Conservation (phyloP, 2,329 filamentous ascomycete genomes). For the Coccinonectria pachysandricola region DNA sequence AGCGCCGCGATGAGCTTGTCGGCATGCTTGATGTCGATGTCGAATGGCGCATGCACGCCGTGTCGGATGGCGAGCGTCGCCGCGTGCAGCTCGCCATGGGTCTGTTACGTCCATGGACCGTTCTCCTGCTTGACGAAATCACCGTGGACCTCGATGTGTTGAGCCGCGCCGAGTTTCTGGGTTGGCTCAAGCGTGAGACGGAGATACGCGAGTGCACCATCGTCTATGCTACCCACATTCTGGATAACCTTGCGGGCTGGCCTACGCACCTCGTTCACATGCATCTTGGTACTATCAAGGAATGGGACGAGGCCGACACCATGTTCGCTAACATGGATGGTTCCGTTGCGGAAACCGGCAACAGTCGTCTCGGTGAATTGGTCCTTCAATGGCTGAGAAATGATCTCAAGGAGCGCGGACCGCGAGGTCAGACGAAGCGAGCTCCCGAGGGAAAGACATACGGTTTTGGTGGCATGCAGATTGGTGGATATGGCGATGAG, state of each 20-base stretch:
- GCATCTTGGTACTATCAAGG: conserved; percentile 78
- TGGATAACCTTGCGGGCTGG: conserved; percentile 92
- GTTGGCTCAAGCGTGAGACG: conserved; percentile 80
- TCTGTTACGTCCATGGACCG: conserved; percentile 78
- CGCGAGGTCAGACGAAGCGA: conserved; percentile 49
- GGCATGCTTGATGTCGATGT: conserved; percentile 84
- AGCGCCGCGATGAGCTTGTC: conserved; percentile 77
- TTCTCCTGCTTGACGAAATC: conserved; percentile 89
- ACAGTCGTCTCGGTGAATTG: conserved; percentile 76
- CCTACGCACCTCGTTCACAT: conserved; percentile 94
- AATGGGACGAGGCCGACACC: conserved; percentile 65
- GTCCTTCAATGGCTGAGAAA: conserved; percentile 80
- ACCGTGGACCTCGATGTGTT: conserved; percentile 93
- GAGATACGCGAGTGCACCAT: conserved; percentile 75
- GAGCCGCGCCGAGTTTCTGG: conserved; percentile 72
- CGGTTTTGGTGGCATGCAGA: conserved; percentile 36
- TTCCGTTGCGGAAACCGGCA: conserved; percentile 42
- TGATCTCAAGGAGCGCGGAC: conserved; percentile 70
- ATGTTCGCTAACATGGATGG: conserved; percentile 49
- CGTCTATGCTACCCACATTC: conserved; percentile 93
- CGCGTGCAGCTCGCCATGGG: conserved; percentile 96
- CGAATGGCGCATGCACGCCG: conserved; percentile 89
- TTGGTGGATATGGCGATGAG: conserved; percentile 50
- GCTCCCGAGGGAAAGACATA: conserved; percentile 57
- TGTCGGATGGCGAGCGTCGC: conserved; percentile 83